A percentile compares a stretch with the other conserved stretches of the same genome.
phyloP scores from a whole-genome alignment of 176 grass and related monocot genomes.

The Poa pratensis region DNA sequence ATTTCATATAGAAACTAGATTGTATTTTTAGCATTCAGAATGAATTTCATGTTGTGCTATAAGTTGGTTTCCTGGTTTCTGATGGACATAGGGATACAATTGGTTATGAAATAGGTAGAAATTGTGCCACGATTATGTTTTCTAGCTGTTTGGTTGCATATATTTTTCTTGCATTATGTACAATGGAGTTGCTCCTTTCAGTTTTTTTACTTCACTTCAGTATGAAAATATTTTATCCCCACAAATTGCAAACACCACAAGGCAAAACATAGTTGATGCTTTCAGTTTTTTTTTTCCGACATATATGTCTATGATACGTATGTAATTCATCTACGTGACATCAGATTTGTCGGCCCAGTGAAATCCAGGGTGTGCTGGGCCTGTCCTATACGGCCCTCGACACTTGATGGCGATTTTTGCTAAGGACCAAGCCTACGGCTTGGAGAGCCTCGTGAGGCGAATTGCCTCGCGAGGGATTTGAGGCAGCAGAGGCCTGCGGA shows the following conservation, averaged over 20 bases:
- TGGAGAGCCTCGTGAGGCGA: no score
- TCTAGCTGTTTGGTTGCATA: neutral
- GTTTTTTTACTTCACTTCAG: neutral
- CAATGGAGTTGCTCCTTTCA: neutral
- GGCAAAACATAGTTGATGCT: neutral
- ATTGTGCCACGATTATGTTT: slow-evolving; percentile 25
- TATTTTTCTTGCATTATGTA: neutral
- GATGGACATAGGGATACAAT: slow-evolving; percentile 91
- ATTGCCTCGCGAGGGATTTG: no score
- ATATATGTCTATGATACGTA: neutral
- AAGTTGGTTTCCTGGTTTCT: slow-evolving; percentile 49
- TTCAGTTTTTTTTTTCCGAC: neutral
- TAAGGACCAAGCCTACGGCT: no score
- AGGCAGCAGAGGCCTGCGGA: no score
- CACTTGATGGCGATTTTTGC: no score
- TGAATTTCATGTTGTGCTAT: neutral
- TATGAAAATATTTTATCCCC: neutral
- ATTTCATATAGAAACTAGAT: neutral
- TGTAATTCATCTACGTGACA: neutral
- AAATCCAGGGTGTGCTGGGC: no score
- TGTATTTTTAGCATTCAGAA: neutral
- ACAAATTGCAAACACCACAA: neutral
- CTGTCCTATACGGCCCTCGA: no score
- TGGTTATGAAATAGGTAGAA: slow-evolving; percentile 20
- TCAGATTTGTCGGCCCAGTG: no score